phyloP scores from a whole-genome alignment of 495 filamentous ascomycete genomes.

The Trichoderma reesei region DNA sequence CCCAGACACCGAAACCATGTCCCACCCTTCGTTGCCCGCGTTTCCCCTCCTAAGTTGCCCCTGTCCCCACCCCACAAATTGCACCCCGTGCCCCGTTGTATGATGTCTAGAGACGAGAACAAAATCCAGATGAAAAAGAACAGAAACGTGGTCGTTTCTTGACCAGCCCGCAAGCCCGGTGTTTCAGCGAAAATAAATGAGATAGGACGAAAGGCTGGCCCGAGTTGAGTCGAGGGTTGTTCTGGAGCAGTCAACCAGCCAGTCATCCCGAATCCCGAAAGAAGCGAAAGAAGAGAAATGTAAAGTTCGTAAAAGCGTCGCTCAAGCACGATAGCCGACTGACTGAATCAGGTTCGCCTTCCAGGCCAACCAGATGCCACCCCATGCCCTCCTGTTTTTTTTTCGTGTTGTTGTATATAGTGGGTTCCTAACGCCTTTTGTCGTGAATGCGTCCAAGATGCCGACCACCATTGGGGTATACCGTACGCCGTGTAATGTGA shows the following conservation, averaged over 20 bases:
- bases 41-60: constrained; percentile 5
- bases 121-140: too few relatives aligned
- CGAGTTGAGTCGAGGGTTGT: not conserved
- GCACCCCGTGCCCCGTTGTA: constrained; percentile 4
- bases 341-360: constrained; percentile 3
- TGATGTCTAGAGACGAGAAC: constrained; percentile 1
- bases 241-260: not conserved
- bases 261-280: not conserved
- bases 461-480: constrained; percentile 3
- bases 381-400: too few relatives aligned
- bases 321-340: constrained; percentile 1
- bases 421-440: constrained; percentile 3
- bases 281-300: not conserved
- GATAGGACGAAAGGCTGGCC: constrained; percentile 7
- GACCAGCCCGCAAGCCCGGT: not conserved
- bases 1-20: constrained; percentile 7
- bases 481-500: not conserved
- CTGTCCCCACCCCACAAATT: constrained; percentile 7
- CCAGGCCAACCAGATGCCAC: not conserved
- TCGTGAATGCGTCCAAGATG: constrained; percentile 3
- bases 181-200: not conserved
- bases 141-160: not conserved
- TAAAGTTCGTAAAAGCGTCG: not conserved
- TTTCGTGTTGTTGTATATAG: constrained; percentile 1
- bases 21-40: constrained; percentile 5